Evolutionary conservation across 2,329 filamentous ascomycete species (phyloP), one percentile per base, ranked within the genome.

Genomic region (Chaetomium sp.): DNA sequence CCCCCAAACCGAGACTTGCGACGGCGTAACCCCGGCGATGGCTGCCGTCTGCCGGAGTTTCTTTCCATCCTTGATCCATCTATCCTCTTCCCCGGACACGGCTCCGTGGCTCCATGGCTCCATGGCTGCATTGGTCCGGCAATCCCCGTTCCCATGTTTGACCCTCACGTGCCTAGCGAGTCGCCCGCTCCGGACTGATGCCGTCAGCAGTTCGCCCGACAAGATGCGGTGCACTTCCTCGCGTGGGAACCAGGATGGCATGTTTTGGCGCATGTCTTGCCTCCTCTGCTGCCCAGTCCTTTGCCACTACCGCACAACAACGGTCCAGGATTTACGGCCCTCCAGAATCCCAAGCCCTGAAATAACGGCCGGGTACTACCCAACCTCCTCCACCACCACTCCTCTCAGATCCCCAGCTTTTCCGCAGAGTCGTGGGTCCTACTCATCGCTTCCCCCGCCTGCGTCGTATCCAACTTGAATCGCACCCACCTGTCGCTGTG

Each of bases 61-160:
- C 31, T 10, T 3, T 1, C 9, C 29, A 13, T 21, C 29, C 42
- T 3, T n/a, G 13, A 16, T n/a, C 53, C 60, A 57, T 63, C 53
- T 54, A 57, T 63, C 60, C 33, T 45, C 54, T 63, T 58, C 55
- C 61, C 61, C 61, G 55, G 61, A 63, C 61, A 58, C n/a, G n/a
- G n/a, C n/a, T n/a, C n/a, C n/a, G n/a, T n/a, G n/a, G n/a, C n/a
- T n/a, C n/a, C n/a, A 6, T 29, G 27, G 27, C 27, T 29, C 27
- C 27, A 29, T 29, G 27, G 27, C 27, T 29, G 27, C 3, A 29
- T 31, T 47, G 54, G 33, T 45, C 51, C 42, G 53, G 51, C 55
- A 53, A 8, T 31, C 54, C n/a, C 35, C 59, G 49, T 42, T 55
- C 50, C 47, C 57, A 51, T 60, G 47, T 33, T 10, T 25, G 27